phyloP scores from a whole-genome alignment of 202 grass and related monocot genomes.

The Eragrostis tef region DNA sequence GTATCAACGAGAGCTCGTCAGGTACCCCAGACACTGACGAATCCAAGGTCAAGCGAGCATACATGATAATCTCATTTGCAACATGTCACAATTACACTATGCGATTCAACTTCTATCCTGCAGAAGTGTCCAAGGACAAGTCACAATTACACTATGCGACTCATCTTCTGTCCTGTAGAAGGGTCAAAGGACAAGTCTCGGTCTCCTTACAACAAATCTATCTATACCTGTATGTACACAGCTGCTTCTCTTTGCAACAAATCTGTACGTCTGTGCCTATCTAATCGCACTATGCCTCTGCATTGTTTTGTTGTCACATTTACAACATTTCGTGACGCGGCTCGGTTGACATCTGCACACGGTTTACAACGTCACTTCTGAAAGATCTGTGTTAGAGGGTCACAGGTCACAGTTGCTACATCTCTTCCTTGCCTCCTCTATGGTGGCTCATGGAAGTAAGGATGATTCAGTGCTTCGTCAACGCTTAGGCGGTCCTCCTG shows the following conservation, averaged over 20 bases:
- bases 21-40: not conserved
- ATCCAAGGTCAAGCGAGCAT: not conserved
- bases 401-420: not conserved
- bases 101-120: not conserved
- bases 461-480: constrained; percentile 84
- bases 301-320: not conserved
- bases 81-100: not conserved
- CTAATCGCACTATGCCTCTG: constrained; percentile 3
- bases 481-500: constrained; percentile 86
- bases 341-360: not conserved
- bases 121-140: not conserved
- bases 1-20: not conserved
- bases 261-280: constrained; percentile 1
- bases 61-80: not conserved
- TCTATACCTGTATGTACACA: not conserved
- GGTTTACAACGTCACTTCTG: constrained; percentile 15
- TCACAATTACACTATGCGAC: not conserved
- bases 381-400: not conserved
- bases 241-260: not conserved
- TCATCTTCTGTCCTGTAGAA: not conserved
- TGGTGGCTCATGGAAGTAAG: constrained; percentile 71
- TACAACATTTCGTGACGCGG: not conserved
- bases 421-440: constrained; percentile 27
- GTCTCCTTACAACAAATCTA: not conserved
- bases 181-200: not conserved